Conservation (phyloP, 176 grass and related monocot species). For the Cenchrus fungigraminus region DNA sequence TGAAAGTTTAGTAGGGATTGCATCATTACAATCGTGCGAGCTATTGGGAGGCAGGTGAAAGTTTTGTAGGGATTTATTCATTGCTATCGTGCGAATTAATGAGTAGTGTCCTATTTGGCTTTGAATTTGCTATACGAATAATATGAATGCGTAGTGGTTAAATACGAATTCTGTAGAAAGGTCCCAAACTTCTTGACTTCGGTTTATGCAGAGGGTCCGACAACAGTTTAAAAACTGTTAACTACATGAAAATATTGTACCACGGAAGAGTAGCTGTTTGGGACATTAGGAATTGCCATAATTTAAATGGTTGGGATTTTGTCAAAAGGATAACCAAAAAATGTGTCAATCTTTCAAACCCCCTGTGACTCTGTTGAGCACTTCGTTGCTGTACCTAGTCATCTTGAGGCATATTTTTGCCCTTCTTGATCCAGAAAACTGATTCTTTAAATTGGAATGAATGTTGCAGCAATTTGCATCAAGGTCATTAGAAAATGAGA, state of each 20-base stretch:
- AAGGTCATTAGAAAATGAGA: background rate
- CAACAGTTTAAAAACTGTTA: background rate
- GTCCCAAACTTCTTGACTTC: background rate
- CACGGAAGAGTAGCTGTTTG: background rate
- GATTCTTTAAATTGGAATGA: background rate
- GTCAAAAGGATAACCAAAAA: background rate
- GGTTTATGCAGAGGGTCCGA: background rate
- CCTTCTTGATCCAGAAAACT: background rate
- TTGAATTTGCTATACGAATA: background rate
- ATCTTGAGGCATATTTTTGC: background rate
- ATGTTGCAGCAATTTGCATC: background rate
- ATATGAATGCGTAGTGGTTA: background rate
- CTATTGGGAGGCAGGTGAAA: background rate
- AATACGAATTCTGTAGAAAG: background rate
- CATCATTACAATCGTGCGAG: background rate
- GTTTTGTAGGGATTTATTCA: background rate
- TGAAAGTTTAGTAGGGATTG: background rate
- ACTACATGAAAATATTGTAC: background rate
- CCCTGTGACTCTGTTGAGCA: background rate
- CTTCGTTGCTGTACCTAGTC: background rate
- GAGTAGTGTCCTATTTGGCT: background rate
- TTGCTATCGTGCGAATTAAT: background rate
- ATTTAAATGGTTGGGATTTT: background rate
- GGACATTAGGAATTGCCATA: background rate
- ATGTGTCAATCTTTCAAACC: background rate